A percentile compares a stretch with the other conserved stretches of the same genome.
Evolutionary conservation across 2,329 filamentous ascomycete species (phyloP).

Genomic region (Ascochyta clinopodiicola): DNA sequence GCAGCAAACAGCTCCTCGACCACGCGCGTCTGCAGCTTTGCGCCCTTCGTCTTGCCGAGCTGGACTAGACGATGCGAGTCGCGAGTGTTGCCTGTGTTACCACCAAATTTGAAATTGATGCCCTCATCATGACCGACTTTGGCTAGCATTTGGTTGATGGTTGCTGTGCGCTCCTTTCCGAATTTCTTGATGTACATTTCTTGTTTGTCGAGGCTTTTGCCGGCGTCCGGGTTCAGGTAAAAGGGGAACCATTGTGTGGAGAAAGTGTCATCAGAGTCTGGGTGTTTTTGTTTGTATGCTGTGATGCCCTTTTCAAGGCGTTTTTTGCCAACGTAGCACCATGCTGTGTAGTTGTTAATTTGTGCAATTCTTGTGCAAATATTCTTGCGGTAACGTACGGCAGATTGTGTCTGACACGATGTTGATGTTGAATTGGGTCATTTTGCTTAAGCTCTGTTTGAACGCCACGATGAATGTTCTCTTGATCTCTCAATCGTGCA

Average conservation of each 20-base stretch:
- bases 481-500: constrained; percentile 2
- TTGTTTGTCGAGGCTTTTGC: constrained; percentile 62
- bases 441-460: constrained; percentile 39
- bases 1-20: constrained; percentile 49
- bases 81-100: constrained; percentile 76
- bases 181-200: constrained; percentile 69
- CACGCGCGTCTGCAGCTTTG: constrained; percentile 55
- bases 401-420: constrained; percentile 82
- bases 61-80: constrained; percentile 78
- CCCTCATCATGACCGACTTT: constrained; percentile 68
- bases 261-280: constrained; percentile 70
- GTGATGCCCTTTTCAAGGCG: constrained; percentile 75
- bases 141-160: constrained; percentile 65
- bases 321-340: constrained; percentile 78
- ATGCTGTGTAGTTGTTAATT: constrained; percentile 27
- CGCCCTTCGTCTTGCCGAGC: constrained; percentile 65
- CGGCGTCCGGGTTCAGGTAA: constrained; percentile 74
- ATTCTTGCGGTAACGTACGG: constrained; percentile 57
- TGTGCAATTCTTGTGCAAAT: constrained; percentile 10
- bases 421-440: constrained; percentile 72
- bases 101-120: constrained; percentile 75
- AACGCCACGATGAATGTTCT: constrained; percentile 43
- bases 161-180: constrained; percentile 64
- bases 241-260: constrained; percentile 78
- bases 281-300: constrained; percentile 68